Evolutionary conservation across 2,329 filamentous ascomycete species (phyloP).

Genomic region (Exophiala xenobiotica): DNA sequence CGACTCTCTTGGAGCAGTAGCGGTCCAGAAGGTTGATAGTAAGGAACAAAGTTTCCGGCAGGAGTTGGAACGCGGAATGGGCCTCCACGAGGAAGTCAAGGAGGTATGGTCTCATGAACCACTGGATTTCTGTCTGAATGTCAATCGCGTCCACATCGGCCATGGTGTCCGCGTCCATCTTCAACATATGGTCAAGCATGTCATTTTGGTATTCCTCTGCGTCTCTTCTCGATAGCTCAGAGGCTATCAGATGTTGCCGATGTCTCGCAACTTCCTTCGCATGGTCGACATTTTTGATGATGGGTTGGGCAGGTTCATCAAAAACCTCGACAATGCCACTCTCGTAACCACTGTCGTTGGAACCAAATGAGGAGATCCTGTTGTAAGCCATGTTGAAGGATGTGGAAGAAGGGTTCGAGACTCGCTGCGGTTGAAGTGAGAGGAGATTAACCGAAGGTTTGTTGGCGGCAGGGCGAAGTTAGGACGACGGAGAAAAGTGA

Average conservation of each 20-base stretch:
- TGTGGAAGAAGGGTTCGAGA: constrained; percentile 2
- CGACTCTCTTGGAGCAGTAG: constrained; percentile 95
- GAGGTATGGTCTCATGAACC: constrained; percentile 98
- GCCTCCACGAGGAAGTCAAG: constrained; percentile 98
- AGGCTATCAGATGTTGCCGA: constrained; percentile 82
- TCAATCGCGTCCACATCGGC: constrained; percentile 97
- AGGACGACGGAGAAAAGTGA: constrained; percentile 28
- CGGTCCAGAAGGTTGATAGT: constrained; percentile 95
- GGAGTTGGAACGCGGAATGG: constrained; percentile 87
- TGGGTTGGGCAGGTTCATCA: constrained; percentile 45
- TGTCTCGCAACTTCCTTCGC: constrained; percentile 76
- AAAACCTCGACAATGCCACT: constrained; percentile 64
- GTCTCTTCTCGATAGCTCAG: constrained; percentile 81
- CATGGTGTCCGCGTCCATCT: constrained; percentile 93
- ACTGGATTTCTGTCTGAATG: constrained; percentile 98
- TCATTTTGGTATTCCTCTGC: constrained; percentile 92
- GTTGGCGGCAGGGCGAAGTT: constrained; percentile 11
- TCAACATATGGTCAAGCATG: constrained; percentile 87
- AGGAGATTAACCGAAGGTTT: constrained; percentile 1
- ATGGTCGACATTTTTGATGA: constrained; percentile 68
- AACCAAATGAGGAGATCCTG: constrained; percentile 44
- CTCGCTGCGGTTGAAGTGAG: neutral
- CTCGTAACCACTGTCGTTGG: constrained; percentile 64
- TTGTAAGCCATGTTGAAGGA: constrained; percentile 55
- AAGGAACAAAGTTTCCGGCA: constrained; percentile 93